These are phyloP conservation scores for Umbelopsis isabellina DNA, from an alignment of 192 early-diverging fungal genomes.

Conservation along the genomic window DNA sequence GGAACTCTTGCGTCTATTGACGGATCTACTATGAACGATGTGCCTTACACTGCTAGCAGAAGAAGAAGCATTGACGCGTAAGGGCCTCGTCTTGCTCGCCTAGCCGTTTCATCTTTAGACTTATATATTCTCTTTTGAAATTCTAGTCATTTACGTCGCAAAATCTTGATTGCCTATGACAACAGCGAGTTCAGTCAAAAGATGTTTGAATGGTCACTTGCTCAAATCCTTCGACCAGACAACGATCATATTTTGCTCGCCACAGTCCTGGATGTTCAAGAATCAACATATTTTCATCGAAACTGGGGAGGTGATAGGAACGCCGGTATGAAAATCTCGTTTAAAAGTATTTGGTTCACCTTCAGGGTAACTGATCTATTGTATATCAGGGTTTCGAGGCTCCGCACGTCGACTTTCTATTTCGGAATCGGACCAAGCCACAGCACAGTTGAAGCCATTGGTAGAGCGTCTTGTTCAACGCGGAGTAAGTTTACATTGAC, in stretches of 20 bases:
- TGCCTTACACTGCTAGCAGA: not conserved
- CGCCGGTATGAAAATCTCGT: not conserved
- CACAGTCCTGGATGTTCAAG: slow-evolving; percentile 26
- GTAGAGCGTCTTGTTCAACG: slow-evolving; percentile 18
- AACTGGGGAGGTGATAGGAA: slow-evolving; percentile 12
- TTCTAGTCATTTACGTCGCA: slow-evolving; percentile 21
- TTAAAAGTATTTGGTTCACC: too few relatives aligned
- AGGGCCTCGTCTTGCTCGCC: not conserved
- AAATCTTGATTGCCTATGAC: slow-evolving; percentile 25
- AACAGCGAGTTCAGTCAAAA: slow-evolving; percentile 13
- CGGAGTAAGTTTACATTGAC: slow-evolving; percentile 9
- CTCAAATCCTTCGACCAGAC: slow-evolving; percentile 10
- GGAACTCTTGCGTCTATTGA: not conserved
- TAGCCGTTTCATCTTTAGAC: not conserved
- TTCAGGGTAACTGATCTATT: not conserved
- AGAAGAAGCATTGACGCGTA: slow-evolving; percentile 19
- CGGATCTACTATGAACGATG: slow-evolving; percentile 14
- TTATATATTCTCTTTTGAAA: not conserved
- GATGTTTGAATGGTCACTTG: slow-evolving; percentile 29
- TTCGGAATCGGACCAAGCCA: slow-evolving; percentile 20
- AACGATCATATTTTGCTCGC: slow-evolving; percentile 23
- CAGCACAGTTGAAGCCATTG: slow-evolving; percentile 18
- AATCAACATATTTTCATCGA: not conserved
- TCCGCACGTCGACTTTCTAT: slow-evolving; percentile 20
- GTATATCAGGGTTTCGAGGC: slow-evolving; percentile 4